Percentiles rank a stretch among this genome's conserved stretches.
phyloP scores from a whole-genome alignment of 352 stramenopile species.

The Phytopythium montanum region DNA sequence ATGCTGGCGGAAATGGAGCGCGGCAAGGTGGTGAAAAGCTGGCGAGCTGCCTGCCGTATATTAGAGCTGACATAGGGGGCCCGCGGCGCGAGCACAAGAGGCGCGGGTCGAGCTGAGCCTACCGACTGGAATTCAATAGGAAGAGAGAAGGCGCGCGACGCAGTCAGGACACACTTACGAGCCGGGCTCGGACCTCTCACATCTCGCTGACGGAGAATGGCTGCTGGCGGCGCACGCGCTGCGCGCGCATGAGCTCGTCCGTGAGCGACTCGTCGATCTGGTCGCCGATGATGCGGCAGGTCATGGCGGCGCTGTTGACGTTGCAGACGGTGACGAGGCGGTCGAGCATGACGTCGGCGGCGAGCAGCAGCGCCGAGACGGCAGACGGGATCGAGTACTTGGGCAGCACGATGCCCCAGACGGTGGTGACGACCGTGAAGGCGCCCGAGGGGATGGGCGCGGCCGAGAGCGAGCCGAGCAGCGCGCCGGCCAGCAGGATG shows the following conservation, averaged over 20 bases:
- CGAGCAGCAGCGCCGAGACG: constrained; percentile 64
- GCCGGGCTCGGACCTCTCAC: background rate
- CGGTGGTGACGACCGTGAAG: constrained; percentile 58
- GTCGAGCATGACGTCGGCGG: constrained; percentile 68
- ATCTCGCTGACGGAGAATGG: constrained; percentile 9
- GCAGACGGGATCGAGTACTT: constrained; percentile 37
- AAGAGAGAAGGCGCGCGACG: background rate
- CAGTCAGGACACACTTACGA: background rate
- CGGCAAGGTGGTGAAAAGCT: too few relatives aligned
- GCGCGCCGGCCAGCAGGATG: constrained; percentile 49
- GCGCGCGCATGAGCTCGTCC: constrained; percentile 3
- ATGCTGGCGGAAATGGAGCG: too few relatives aligned
- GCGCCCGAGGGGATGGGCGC: constrained; percentile 55
- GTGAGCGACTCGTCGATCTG: constrained; percentile 37
- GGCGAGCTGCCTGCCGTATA: too few relatives aligned
- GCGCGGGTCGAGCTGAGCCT: background rate
- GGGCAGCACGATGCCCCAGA: constrained; percentile 72
- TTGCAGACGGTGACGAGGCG: constrained; percentile 74
- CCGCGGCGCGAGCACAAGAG: too few relatives aligned
- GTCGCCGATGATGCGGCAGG: constrained; percentile 67
- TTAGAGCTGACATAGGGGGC: too few relatives aligned
- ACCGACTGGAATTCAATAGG: background rate
- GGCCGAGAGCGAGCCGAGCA: constrained; percentile 58
- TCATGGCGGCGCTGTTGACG: constrained; percentile 69
- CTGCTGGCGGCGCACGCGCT: constrained; percentile 7